Percentiles rank a stretch among this genome's conserved stretches.
Evolutionary conservation across 352 stramenopile species (phyloP).

Genomic region (Phytopythium cucurbitacearum): DNA sequence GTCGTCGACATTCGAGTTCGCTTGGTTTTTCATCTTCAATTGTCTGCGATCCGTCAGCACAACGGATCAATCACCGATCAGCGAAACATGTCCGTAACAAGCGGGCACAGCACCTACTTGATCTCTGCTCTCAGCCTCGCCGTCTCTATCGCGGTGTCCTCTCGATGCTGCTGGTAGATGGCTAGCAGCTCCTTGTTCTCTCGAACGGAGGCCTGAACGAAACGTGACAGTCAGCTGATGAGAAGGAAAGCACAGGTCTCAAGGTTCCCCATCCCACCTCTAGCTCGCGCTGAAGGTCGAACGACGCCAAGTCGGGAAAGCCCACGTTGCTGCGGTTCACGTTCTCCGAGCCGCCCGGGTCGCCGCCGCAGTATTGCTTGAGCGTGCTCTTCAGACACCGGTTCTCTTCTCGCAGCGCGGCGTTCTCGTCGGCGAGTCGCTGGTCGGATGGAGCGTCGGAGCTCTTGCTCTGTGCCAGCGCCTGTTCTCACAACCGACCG

Average conservation of each 20-base stretch:
- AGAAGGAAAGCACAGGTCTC: not conserved
- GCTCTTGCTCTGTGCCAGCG: constrained; percentile 10
- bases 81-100: not conserved
- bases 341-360: constrained; percentile 11
- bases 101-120: constrained; percentile 26
- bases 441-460: not conserved
- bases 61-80: not conserved
- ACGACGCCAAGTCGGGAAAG: constrained; percentile 13
- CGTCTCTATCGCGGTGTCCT: constrained; percentile 50
- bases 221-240: not conserved
- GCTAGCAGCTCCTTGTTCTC: constrained; percentile 75
- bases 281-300: constrained; percentile 50
- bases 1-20: not conserved
- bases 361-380: constrained; percentile 40
- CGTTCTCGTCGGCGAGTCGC: constrained; percentile 35
- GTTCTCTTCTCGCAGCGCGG: constrained; percentile 53
- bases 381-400: constrained; percentile 61
- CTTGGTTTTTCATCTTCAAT: not conserved
- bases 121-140: constrained; percentile 43
- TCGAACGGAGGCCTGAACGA: constrained; percentile 39
- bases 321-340: not conserved
- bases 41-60: not conserved
- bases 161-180: constrained; percentile 65
- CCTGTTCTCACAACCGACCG: not conserved
- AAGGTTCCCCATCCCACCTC: constrained; percentile 11